Conservation (phyloP, 805 yeast genomes). For the Hanseniaspora hatyaiensis region DNA sequence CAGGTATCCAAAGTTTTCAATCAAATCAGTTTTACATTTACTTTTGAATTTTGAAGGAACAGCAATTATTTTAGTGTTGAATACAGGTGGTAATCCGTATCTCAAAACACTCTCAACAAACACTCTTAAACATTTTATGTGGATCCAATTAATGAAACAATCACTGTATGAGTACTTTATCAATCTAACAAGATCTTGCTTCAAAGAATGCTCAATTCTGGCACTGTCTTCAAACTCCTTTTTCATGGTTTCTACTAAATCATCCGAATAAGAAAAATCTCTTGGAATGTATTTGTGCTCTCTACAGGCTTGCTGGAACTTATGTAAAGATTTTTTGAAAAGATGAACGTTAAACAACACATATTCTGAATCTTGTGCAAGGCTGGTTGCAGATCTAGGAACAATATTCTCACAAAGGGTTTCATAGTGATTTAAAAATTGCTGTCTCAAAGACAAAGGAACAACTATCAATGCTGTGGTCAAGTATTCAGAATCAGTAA, state of each 20-base stretch:
- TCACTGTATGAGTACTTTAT: constrained; percentile 86
- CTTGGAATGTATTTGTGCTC: constrained; percentile 87
- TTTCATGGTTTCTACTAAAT: constrained; percentile 55
- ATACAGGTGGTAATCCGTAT: constrained; percentile 93
- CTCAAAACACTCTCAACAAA: constrained; percentile 90
- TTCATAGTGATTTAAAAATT: constrained; percentile 64
- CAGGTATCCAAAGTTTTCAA: constrained; percentile 70
- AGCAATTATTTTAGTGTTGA: constrained; percentile 42
- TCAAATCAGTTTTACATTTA: constrained; percentile 57
- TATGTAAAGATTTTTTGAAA: constrained; percentile 67
- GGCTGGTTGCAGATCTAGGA: constrained; percentile 71
- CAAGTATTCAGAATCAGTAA: constrained; percentile 73
- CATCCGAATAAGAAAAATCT: constrained; percentile 79
- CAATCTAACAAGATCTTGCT: constrained; percentile 68
- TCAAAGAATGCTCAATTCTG: constrained; percentile 58
- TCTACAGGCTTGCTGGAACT: constrained; percentile 58
- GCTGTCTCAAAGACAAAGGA: constrained; percentile 51
- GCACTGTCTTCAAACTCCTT: constrained; percentile 69
- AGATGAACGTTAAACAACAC: constrained; percentile 64
- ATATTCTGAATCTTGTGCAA: constrained; percentile 65
- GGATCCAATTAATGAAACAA: constrained; percentile 76
- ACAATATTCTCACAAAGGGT: constrained; percentile 68
- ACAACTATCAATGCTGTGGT: constrained; percentile 80
- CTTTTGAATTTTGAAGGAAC: constrained; percentile 38
- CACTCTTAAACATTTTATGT: constrained; percentile 72